Conservation (phyloP, 805 yeast species). For the Cyberlindnera mississippiensis region DNA sequence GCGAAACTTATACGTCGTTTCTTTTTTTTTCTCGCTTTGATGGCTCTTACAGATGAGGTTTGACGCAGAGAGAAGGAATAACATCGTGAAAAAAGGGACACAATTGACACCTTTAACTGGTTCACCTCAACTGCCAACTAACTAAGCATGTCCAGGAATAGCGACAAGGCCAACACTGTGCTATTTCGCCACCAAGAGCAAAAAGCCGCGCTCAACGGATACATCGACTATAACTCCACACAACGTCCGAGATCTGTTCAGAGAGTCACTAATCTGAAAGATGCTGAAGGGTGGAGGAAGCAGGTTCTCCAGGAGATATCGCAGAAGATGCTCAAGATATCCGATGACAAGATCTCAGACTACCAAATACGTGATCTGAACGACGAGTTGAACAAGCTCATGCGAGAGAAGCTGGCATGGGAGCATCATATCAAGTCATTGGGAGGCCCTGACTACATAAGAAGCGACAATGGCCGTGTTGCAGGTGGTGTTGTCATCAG, state of each 20-base stretch:
- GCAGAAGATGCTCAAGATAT: slow-evolving; percentile 53
- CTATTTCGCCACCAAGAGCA: slow-evolving; percentile 62
- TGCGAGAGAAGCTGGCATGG: slow-evolving; percentile 72
- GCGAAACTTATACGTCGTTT: too few relatives aligned
- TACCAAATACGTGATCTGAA: slow-evolving; percentile 66
- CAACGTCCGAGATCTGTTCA: slow-evolving; percentile 60
- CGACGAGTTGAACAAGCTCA: slow-evolving; percentile 63
- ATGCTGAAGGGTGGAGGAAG: slow-evolving; percentile 68
- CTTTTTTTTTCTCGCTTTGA: too few relatives aligned
- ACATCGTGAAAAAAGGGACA: not conserved
- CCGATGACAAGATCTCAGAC: slow-evolving; percentile 57
- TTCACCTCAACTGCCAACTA: too few relatives aligned
- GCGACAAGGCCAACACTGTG: slow-evolving; percentile 71
- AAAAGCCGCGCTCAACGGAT: slow-evolving; percentile 55
- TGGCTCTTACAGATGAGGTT: too few relatives aligned
- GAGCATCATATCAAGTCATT: slow-evolving; percentile 65
- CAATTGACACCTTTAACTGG: too few relatives aligned
- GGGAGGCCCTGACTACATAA: slow-evolving; percentile 66
- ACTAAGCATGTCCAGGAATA: slow-evolving; percentile 79
- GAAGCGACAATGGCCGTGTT: slow-evolving; percentile 25
- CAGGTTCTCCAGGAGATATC: slow-evolving; percentile 63
- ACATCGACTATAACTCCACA: slow-evolving; percentile 49
- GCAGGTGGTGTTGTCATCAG: slow-evolving; percentile 20
- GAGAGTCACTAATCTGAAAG: slow-evolving; percentile 49
- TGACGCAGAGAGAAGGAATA: not conserved